phyloP scores from a whole-genome alignment of 306 rosid species.

The Alnus rubra region DNA sequence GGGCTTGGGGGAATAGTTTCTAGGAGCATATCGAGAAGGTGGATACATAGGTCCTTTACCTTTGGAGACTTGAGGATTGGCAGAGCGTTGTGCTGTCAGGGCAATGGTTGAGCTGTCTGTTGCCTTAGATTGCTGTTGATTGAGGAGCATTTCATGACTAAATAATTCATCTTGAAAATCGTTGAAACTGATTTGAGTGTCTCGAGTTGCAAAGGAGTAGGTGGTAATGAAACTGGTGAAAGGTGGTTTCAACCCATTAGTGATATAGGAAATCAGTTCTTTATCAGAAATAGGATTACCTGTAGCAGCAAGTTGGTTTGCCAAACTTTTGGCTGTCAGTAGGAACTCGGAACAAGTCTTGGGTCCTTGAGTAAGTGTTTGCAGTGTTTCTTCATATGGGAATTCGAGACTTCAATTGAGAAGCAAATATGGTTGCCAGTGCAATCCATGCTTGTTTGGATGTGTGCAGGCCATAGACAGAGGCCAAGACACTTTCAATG shows the following conservation, averaged over 20 bases:
- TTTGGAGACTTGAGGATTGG: not conserved
- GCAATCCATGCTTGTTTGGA: not conserved
- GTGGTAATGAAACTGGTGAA: not conserved
- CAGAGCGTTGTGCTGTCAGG: rapidly evolving
- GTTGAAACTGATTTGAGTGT: no score
- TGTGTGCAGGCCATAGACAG: not conserved
- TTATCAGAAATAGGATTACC: not conserved
- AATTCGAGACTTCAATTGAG: not conserved
- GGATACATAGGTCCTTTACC: no score
- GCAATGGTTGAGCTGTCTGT: not conserved
- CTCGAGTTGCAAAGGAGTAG: not conserved
- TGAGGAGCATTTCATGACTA: no score
- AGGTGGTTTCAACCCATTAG: not conserved
- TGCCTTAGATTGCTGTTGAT: no score
- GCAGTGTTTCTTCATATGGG: not conserved
- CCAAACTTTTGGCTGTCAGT: not conserved
- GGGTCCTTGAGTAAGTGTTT: not conserved
- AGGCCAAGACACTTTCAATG: not conserved
- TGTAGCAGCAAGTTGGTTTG: not conserved
- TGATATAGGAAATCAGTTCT: not conserved
- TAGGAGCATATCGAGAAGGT: no score
- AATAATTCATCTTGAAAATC: not conserved
- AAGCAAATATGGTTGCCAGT: not conserved
- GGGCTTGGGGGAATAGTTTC: no score
- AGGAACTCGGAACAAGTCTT: not conserved